Conservation (phyloP, 345 rosid genomes). For the Pugionium cornutum region DNA sequence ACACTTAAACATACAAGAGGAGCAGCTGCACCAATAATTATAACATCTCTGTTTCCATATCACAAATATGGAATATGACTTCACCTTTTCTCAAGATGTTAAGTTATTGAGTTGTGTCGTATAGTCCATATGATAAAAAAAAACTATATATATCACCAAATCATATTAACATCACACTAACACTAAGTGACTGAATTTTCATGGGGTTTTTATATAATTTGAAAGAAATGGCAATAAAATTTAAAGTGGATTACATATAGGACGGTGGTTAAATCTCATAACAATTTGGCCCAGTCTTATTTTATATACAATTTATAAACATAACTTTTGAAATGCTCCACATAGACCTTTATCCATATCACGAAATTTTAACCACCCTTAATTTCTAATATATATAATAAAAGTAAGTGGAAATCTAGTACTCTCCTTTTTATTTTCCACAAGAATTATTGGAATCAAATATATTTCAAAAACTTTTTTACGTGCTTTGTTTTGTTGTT, state of each 20-base stretch:
- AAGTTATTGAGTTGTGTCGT: too few relatives aligned
- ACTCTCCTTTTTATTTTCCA: background rate
- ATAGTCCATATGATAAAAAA: too few relatives aligned
- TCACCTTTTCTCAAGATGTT: too few relatives aligned
- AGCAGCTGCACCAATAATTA: too few relatives aligned
- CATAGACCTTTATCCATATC: background rate
- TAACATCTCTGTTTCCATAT: too few relatives aligned
- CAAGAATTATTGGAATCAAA: background rate
- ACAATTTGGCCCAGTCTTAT: background rate
- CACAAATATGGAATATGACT: too few relatives aligned
- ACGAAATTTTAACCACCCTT: background rate
- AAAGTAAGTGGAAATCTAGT: background rate
- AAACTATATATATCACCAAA: background rate
- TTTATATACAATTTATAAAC: too few relatives aligned
- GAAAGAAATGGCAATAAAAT: background rate
- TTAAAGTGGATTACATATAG: background rate
- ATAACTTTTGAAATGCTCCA: background rate
- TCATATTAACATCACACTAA: background rate
- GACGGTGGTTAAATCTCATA: background rate
- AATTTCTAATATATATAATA: too few relatives aligned
- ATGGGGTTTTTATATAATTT: background rate
- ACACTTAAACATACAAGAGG: too few relatives aligned
- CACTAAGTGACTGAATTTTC: background rate
- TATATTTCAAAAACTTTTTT: too few relatives aligned
- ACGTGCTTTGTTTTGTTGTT: background rate